These are phyloP conservation scores for Daldinia loculata DNA, from an alignment of 495 filamentous ascomycete species.

Conservation along the genomic window DNA sequence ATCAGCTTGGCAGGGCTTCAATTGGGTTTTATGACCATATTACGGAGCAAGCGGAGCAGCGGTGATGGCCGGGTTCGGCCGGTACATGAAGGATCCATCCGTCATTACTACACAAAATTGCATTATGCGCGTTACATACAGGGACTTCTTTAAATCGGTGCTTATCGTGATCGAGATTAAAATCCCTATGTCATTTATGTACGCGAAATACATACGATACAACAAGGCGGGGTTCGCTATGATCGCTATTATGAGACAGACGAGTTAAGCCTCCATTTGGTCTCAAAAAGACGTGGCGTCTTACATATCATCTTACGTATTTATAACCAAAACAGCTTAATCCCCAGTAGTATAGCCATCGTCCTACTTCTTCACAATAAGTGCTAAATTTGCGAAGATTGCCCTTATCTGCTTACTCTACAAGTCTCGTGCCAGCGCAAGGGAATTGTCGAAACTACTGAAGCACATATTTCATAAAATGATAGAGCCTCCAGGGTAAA, in stretches of 20 bases:
- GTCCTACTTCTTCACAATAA: too few relatives aligned
- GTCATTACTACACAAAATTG: conserved; percentile 15
- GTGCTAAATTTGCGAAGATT: neutral
- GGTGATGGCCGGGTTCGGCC: conserved; percentile 13
- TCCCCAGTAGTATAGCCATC: too few relatives aligned
- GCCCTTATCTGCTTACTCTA: too few relatives aligned
- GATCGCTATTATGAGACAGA: neutral
- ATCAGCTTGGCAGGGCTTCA: conserved; percentile 29
- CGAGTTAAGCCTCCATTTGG: neutral
- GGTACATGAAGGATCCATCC: conserved; percentile 26
- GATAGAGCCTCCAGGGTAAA: neutral
- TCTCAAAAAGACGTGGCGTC: neutral
- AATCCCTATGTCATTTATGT: neutral
- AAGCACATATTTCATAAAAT: neutral
- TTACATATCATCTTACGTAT: too few relatives aligned
- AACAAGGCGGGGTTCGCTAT: too few relatives aligned
- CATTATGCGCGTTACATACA: conserved; percentile 18
- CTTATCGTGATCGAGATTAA: neutral
- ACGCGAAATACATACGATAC: too few relatives aligned
- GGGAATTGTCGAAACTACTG: neutral
- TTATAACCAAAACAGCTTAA: too few relatives aligned
- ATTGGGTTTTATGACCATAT: conserved; percentile 33
- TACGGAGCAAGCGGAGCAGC: conserved; percentile 12
- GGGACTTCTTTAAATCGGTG: neutral
- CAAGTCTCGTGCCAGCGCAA: too few relatives aligned